Base-by-base conservation (phyloP, 306 rosid genomes). In the Nissolia schottii region DNA sequence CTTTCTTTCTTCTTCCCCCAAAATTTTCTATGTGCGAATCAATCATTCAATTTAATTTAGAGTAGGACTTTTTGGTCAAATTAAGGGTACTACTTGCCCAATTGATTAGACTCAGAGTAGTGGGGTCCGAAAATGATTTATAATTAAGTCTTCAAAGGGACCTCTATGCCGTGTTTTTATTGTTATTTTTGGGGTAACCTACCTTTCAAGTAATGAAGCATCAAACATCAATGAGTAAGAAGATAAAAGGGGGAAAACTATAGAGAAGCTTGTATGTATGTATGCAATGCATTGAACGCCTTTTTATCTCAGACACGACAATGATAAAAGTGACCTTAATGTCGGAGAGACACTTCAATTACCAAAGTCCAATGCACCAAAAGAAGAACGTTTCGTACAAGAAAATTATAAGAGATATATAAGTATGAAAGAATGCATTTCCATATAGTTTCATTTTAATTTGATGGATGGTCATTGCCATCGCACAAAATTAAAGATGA, bases 41-140 rank as follows among this genome's bases (percentile, higher is more conserved):
- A 20, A 14, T 16, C 49, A 7, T 31, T 56, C 34, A 29, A 58
- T 31, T 29, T 45, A 59, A 20, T 43, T 11, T 22, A 35, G 5
- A 32, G 67, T n/a, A 31, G 11, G 19, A 67, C 53, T 15, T 58
- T 19, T 31, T 2, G 69, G 62, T 67, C 75, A 76, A 76, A 32
- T 67, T 43, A 7, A 29, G 54, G 43, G 45, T 43, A 35, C 55
- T 23, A 2, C 58, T 75, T 53, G 24, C 51, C 4, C 28, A 15
- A 16, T 29, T 14, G n/a, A 35, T 69, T 22, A 34, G 28, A 32
- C n/a, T n/a, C n/a, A 60, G 38, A 5, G 0, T 38, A n/a, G n/a
- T n/a, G n/a, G 2, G 64, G 54, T 24, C 64, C 31, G 24, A 25
- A 49, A 15, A 61, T 28, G 24, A 58, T 14, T 71, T 43, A 5